Base-by-base conservation (phyloP, 2,329 filamentous ascomycete genomes). In the Exserohilum turcica region DNA sequence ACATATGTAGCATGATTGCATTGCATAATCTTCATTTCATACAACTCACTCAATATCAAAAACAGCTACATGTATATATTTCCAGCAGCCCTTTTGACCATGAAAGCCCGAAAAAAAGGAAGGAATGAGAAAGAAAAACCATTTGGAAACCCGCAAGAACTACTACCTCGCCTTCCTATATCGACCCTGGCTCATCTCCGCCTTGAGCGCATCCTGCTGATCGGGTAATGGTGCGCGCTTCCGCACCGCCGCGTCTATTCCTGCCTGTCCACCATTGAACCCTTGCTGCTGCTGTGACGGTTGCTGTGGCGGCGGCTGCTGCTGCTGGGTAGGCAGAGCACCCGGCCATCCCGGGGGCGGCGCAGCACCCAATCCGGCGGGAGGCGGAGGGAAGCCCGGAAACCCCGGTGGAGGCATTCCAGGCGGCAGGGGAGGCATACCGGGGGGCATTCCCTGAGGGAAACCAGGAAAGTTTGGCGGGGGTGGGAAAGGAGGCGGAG, bases 121-220 rank as follows among this genome's bases (percentile, higher is more conserved):
- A n/a, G n/a, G n/a, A n/a, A n/a, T n/a, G n/a, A n/a, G n/a, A n/a
- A n/a, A n/a, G n/a, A n/a, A n/a, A n/a, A n/a, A n/a, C n/a, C n/a
- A n/a, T n/a, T n/a, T n/a, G n/a, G n/a, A n/a, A n/a, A n/a, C n/a
- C n/a, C n/a, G n/a, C 7, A 24, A 24, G 4, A 24, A 24, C 21
- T 2, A 19, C 31, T 53, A 67, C 48, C 65, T 57, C 9, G 63
- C 54, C 52, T 67, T 68, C 46, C 77, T 71, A 64, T 78, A 84
- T 60, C 79, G 75, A 9, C 81, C 81, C 58, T 78, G 77, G 57
- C 82, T 83, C 79, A 93, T 91, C 74, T 93, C 90, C 73, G 88
- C 85, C 63, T 87, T 84, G 63, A 95, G 76, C 63, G 89, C 92
- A 71, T 94, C 91, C 68, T 90, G 86, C 75, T 95, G 91, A 70